Percentiles rank a stretch among this genome's conserved stretches.
phyloP scores from a whole-genome alignment of 441 rosid genomes.

The Eruca vesicaria region DNA sequence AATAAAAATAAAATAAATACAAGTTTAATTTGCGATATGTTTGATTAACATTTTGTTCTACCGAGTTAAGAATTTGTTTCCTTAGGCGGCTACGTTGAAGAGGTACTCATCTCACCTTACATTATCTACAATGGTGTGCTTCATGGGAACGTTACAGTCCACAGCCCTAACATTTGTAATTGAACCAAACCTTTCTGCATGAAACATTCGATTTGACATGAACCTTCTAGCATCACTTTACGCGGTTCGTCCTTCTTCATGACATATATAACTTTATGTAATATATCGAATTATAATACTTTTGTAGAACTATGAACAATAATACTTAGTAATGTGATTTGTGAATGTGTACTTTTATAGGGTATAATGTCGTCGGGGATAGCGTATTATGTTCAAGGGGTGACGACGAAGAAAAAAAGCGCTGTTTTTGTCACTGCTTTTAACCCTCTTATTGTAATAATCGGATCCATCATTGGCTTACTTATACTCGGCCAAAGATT shows the following conservation, averaged over 20 bases:
- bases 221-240: conserved; percentile 90
- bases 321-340: background rate
- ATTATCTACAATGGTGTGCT: conserved; percentile 73
- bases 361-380: conserved; percentile 78
- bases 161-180: conserved; percentile 67
- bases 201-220: conserved; percentile 87
- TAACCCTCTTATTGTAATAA: conserved; percentile 77
- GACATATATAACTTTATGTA: background rate
- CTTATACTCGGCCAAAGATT: conserved; percentile 59
- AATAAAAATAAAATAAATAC: background rate
- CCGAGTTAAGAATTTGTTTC: background rate
- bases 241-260: conserved; percentile 50
- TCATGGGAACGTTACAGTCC: conserved; percentile 82
- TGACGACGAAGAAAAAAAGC: conserved; percentile 62
- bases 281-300: background rate
- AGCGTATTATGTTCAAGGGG: conserved; percentile 75
- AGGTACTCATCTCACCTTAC: conserved; percentile 73
- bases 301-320: no score
- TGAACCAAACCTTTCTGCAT: conserved; percentile 69
- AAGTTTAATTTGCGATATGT: background rate
- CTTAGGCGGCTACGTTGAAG: conserved; percentile 60
- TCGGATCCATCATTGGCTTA: conserved; percentile 73
- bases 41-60: background rate
- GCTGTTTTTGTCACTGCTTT: conserved; percentile 78
- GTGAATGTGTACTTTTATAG: conserved; percentile 30